These are phyloP conservation scores for Calendula officinalis DNA, from an alignment of 129 eudicot genomes.

Conservation along the genomic window DNA sequence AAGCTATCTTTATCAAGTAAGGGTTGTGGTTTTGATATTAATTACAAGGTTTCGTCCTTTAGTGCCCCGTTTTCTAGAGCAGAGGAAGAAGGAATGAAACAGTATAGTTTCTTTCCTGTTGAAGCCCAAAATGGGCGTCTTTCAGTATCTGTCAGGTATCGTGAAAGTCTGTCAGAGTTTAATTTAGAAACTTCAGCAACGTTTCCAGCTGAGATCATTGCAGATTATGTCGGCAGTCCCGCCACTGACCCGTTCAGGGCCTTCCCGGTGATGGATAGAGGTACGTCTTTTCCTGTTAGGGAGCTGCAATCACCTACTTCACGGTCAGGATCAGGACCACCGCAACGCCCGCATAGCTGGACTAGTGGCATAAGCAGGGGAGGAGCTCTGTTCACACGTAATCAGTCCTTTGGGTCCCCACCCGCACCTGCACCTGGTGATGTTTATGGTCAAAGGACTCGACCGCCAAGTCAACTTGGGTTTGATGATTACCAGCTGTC, in stretches of 20 bases:
- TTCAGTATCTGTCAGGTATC: slow-evolving; percentile 70
- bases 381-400: slow-evolving; percentile 37
- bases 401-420: slow-evolving; percentile 42
- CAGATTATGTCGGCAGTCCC: slow-evolving; percentile 97
- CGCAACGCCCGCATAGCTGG: slow-evolving; percentile 93
- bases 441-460: slow-evolving; percentile 44
- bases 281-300: too few species aligned
- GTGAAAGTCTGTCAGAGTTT: slow-evolving; percentile 69
- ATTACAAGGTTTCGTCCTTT: slow-evolving; percentile 75
- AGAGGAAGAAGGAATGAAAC: slow-evolving; percentile 73
- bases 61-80: slow-evolving; percentile 71
- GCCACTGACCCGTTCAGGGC: slow-evolving; percentile 90
- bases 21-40: slow-evolving; percentile 63
- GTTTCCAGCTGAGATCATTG: slow-evolving; percentile 80
- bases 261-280: slow-evolving; percentile 57
- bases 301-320: too few species aligned
- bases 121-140: slow-evolving; percentile 86
- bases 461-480: slow-evolving; percentile 36
- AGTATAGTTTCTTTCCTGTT: slow-evolving; percentile 62
- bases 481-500: slow-evolving; percentile 74
- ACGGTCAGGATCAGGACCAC: slow-evolving; percentile 38
- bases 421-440: slow-evolving; percentile 54
- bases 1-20: slow-evolving; percentile 45
- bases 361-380: slow-evolving; percentile 58
- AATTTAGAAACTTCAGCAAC: slow-evolving; percentile 60